These are phyloP conservation scores for Guadua angustifolia DNA, from an alignment of 176 grass and related monocot genomes.

Conservation along the genomic window DNA sequence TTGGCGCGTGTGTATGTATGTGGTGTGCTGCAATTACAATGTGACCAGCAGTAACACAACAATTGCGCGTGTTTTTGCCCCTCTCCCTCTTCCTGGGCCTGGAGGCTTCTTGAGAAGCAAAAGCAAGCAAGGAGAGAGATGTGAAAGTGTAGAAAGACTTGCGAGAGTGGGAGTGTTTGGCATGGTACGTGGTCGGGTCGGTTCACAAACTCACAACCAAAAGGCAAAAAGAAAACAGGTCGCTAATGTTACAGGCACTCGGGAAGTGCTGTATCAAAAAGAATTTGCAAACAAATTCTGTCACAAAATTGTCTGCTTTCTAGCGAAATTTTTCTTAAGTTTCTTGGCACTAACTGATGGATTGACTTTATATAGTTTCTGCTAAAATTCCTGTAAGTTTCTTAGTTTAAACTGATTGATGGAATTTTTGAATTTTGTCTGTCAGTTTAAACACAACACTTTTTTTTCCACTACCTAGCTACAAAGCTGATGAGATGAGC, in stretches of 20 bases:
- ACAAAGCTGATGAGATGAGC: neutral
- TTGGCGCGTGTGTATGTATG: constrained; percentile 33
- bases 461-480: neutral
- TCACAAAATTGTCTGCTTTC: neutral
- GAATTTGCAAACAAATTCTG: constrained; percentile 22
- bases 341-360: neutral
- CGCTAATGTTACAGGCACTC: neutral
- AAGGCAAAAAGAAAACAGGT: neutral
- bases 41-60: constrained; percentile 18
- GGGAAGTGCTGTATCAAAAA: neutral
- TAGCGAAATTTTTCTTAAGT: neutral
- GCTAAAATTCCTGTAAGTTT: neutral
- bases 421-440: constrained; percentile 23
- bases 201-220: neutral
- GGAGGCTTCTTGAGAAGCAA: neutral
- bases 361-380: neutral
- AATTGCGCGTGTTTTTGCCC: constrained; percentile 37
- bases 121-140: constrained; percentile 4
- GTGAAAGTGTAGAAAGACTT: neutral
- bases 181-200: constrained; percentile 39
- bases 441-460: neutral
- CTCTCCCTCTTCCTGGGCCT: neutral
- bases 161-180: constrained; percentile 9
- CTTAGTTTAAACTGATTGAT: neutral
- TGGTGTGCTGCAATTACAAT: constrained; percentile 32